Percentiles rank a stretch among this genome's conserved stretches.
phyloP scores from a whole-genome alignment of 306 rosid genomes.

The Medicago arabica region DNA sequence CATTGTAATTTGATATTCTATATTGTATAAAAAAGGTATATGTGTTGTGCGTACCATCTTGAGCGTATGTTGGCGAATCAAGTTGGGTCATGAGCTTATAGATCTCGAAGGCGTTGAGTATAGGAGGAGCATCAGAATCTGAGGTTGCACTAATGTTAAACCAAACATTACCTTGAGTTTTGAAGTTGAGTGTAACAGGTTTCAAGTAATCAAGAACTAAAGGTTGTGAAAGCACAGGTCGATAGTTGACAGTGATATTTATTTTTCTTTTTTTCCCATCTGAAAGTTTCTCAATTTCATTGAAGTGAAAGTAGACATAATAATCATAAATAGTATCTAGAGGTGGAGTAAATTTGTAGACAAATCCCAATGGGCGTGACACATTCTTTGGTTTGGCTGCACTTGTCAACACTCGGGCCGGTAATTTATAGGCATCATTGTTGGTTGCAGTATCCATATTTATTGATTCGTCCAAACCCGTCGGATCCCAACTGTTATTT shows the following conservation, averaged over 20 bases:
- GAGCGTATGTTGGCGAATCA: constrained; percentile 9
- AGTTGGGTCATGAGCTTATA: not conserved
- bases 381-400: constrained; percentile 10
- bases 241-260: constrained; percentile 34
- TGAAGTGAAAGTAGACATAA: constrained; percentile 49
- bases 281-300: constrained; percentile 48
- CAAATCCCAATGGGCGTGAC: not conserved
- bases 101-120: constrained; percentile 56
- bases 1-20: no score
- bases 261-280: constrained; percentile 44
- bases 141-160: constrained; percentile 11
- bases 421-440: constrained; percentile 26
- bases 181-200: not conserved
- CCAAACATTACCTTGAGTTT: not conserved
- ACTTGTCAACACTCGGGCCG: constrained; percentile 23
- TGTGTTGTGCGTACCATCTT: constrained; percentile 1
- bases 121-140: constrained; percentile 54
- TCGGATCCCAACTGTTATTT: not conserved
- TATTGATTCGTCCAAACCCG: not conserved
- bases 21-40: no score
- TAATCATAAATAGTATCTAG: not conserved
- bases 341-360: not conserved
- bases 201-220: constrained; percentile 45
- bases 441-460: not conserved
- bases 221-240: constrained; percentile 13